Base-by-base conservation (phyloP, 768 basidiomycete genomes). In the Dictyophora rubrovolvata region DNA sequence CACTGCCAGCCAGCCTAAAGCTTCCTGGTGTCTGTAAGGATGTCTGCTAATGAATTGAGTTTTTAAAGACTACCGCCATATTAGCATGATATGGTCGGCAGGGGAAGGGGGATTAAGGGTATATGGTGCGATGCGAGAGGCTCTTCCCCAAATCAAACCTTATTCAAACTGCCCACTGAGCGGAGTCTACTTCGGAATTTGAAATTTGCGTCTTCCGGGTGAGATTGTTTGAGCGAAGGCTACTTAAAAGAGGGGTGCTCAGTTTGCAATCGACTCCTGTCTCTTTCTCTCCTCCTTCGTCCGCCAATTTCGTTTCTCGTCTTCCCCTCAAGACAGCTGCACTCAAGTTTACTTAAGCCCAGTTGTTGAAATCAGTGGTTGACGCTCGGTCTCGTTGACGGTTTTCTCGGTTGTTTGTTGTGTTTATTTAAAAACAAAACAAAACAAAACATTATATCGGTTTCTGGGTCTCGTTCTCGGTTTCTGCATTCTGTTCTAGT, bases 261-360 rank as follows among this genome's bases (percentile, higher is more conserved):
- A 3, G 28, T 28, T 28, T 28, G 28, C 28, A 28, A 28, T 28
- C 28, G 28, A 28, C 28, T 28, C 42, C 42, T n/a, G 42, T 42
- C 55, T 59, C 49, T 51, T 10, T 52, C 50, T 48, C 23, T 11
- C 23, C 22, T 18, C 36, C 48, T n/a, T 42, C n/a, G 42, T 42
- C 55, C 42, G 21, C 33, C 49, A 48, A 23, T 56, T 35, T 52
- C 50, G 48, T 14, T 28, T 59, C 57, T 59, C 57, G 57, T 42
- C 33, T 34, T 59, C n/a, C 11, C 42, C n/a, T 4, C n/a, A 4
- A 42, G 12, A 42, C 42, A 42, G 42, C 42, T 42, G n/a, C 12
- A 2, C n/a, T 37, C 36, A 14, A 14, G n/a, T n/a, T n/a, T n/a
- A n/a, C n/a, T n/a, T n/a, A n/a, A n/a, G n/a, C n/a, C n/a, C n/a